Evolutionary conservation across 83 land plant genomes (phyloP), one percentile per base, ranked within the genome.

Genomic region (Thuja plicata): DNA sequence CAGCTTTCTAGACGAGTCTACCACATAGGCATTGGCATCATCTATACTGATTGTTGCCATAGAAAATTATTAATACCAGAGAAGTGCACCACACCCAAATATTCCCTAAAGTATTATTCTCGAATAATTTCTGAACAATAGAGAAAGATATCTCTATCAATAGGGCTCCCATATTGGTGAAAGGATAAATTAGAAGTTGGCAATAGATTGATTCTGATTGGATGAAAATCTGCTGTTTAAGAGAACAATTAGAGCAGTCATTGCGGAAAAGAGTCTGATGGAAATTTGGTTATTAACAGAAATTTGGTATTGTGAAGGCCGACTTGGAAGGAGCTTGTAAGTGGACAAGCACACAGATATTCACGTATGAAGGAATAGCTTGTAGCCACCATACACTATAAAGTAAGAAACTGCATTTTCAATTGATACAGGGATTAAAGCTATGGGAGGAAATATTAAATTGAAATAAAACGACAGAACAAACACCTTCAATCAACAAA

Each of bases 1-100:
- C 60, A 92, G 60, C 86, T 89, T 91, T 79, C 89, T 89, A 34
- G 88, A 89, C 16, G 87, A 73, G 38, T 89, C 89, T 71, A 70
- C 57, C 37, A 91, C 88, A 77, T 88, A 45, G 6, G 92, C 91
- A 83, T 89, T 21, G 35, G 92, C 87, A 15, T 87, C 87, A 41
- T 83, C 55, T 16, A 88, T 24, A 0, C 57, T 55, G 10, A 38
- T 8, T 79, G 60, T 55, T 15, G 60, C 57, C 30, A 88, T 41
- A 30, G 32, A 24, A 43, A 43, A 43, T 43, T 43, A 81, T 52
- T 34, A 80, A 17, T 50, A 85, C 57, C 27, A 79, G 34, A 37
- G 85, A 88, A 46, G 38, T 35, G 15, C 57, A 78, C 55, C 79
- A 52, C 27, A 43, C 17, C 54, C 57, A 80, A 37, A 43, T 54